Conservation (phyloP, 345 rosid genomes). For the Salix koriyanagi region DNA sequence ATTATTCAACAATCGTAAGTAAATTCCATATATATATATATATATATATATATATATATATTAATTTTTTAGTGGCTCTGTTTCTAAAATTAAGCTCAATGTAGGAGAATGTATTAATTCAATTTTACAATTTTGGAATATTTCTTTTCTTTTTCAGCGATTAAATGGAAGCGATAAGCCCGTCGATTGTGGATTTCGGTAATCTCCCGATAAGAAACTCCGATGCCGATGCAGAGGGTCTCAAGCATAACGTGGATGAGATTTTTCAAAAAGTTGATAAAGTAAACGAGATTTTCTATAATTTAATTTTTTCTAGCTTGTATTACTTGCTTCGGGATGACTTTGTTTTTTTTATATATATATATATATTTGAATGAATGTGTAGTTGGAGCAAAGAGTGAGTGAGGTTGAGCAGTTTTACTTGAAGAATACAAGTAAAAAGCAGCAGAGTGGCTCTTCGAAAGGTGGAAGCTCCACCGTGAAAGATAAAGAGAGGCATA, state of each 20-base stretch:
- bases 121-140: background rate
- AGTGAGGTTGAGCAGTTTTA: conserved; percentile 69
- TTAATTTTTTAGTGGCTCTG: no score
- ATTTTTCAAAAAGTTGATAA: conserved; percentile 21
- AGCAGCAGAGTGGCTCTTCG: conserved; percentile 35
- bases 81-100: background rate
- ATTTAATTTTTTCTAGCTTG: background rate
- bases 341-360: no score
- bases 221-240: conserved; percentile 16
- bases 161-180: conserved; percentile 8
- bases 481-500: conserved; percentile 62
- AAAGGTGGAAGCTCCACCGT: conserved; percentile 47
- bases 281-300: background rate
- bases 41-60: no score
- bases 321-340: background rate
- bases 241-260: conserved; percentile 22
- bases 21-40: no score
- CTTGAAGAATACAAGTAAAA: conserved; percentile 35
- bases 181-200: background rate
- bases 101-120: background rate
- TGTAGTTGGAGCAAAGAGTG: conserved; percentile 75
- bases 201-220: background rate
- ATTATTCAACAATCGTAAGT: no score
- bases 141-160: background rate
- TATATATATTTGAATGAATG: background rate